phyloP scores from a whole-genome alignment of 2,329 filamentous ascomycete genomes.

The Diaporthe sp. region DNA sequence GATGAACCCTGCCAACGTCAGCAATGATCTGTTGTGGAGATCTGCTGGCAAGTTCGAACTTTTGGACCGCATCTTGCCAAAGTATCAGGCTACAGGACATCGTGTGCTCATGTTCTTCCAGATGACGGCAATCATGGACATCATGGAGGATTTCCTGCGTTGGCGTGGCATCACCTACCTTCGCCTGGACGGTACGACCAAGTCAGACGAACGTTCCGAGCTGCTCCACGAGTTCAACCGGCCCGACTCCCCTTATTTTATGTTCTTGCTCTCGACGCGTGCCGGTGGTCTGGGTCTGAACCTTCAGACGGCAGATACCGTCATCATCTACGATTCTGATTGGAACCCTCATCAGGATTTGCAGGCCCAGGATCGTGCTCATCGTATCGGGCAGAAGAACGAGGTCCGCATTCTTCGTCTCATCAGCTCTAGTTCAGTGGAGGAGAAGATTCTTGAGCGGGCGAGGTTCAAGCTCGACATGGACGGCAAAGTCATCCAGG shows the following conservation, averaged over 20 bases:
- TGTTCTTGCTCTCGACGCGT: slow-evolving; percentile 98
- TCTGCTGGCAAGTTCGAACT: slow-evolving; percentile 98
- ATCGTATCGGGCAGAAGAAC: slow-evolving; percentile 99
- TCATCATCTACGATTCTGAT: slow-evolving; percentile 99
- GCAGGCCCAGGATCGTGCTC: slow-evolving; percentile 98
- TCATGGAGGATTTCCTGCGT: slow-evolving; percentile 98
- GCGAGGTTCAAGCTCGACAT: slow-evolving; percentile 99
- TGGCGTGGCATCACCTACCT: slow-evolving; percentile 88
- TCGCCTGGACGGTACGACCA: slow-evolving; percentile 95
- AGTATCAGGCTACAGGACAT: slow-evolving; percentile 92
- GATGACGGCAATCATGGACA: slow-evolving; percentile 99
- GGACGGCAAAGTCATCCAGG: slow-evolving; percentile 99
- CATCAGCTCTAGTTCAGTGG: slow-evolving; percentile 96
- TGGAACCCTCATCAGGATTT: slow-evolving; percentile 99
- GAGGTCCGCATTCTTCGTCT: slow-evolving; percentile 96
- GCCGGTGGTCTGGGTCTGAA: slow-evolving; percentile 98
- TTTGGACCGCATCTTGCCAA: slow-evolving; percentile 90
- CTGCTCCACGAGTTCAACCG: slow-evolving; percentile 91
- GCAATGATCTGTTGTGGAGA: slow-evolving; percentile 95
- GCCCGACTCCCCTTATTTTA: slow-evolving; percentile 92
- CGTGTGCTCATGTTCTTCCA: slow-evolving; percentile 99
- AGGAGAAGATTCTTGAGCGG: slow-evolving; percentile 98
- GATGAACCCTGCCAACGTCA: slow-evolving; percentile 91
- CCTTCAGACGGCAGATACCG: slow-evolving; percentile 96
- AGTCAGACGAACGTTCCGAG: slow-evolving; percentile 96